Conservation (phyloP, 2,329 filamentous ascomycete genomes). For the Arthrinium phaeospermum region DNA sequence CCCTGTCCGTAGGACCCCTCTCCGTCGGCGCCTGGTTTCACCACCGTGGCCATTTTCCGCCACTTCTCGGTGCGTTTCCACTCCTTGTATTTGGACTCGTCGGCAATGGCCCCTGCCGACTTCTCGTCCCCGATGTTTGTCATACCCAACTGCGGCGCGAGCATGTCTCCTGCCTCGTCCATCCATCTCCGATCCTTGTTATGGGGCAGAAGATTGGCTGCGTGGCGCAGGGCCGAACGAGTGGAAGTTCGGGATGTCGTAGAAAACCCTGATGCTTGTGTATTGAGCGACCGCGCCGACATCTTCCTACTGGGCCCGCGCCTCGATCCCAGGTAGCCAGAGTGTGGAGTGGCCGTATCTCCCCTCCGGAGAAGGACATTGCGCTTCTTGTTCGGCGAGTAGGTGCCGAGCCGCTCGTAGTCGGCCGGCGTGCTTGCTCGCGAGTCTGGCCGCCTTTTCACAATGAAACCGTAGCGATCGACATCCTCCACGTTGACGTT, state of each 20-base stretch:
- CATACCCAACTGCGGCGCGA: constrained; percentile 63
- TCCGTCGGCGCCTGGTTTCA: constrained; percentile 55
- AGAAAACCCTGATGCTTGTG: constrained; percentile 60
- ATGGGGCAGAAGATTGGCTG: constrained; percentile 64
- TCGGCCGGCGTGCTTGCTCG: constrained; percentile 33
- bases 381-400: constrained; percentile 50
- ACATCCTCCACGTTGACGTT: constrained; percentile 66
- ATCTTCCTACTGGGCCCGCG: constrained; percentile 59
- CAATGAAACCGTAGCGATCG: constrained; percentile 74
- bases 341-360: constrained; percentile 42
- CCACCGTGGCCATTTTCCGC: constrained; percentile 68
- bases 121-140: constrained; percentile 62
- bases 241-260: constrained; percentile 58
- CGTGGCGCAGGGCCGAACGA: constrained; percentile 61
- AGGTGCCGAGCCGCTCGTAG: constrained; percentile 48
- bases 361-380: constrained; percentile 51
- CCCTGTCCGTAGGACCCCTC: constrained; percentile 65
- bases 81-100: constrained; percentile 67
- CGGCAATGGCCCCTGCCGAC: constrained; percentile 56
- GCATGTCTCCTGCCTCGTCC: constrained; percentile 71
- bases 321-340: constrained; percentile 42
- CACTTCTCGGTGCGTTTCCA: constrained; percentile 69
- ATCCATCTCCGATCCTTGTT: constrained; percentile 66
- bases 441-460: constrained; percentile 48
- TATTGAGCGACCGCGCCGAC: constrained; percentile 64